Evolutionary conservation across 345 rosid species (phyloP).

Genomic region (Litchi chinensis): DNA sequence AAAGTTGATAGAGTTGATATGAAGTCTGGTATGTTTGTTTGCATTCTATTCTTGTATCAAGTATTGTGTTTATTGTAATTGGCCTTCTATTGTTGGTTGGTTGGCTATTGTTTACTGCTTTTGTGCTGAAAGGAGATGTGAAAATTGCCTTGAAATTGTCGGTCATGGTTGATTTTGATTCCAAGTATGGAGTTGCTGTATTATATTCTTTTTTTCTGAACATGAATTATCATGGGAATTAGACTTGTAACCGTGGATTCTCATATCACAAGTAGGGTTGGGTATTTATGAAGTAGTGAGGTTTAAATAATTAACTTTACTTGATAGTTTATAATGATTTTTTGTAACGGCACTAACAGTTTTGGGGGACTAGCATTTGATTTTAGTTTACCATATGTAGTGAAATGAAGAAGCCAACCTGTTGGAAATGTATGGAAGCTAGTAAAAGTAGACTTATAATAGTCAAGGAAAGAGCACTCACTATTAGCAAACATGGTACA

Average conservation of each 20-base stretch:
- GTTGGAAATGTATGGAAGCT: background rate
- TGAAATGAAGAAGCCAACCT: background rate
- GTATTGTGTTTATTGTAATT: background rate
- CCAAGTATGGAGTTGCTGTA: background rate
- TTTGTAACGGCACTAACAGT: background rate
- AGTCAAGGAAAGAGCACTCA: background rate
- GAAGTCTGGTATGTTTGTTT: conserved; percentile 79
- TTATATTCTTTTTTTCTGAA: background rate
- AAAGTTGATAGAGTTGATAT: conserved; percentile 88
- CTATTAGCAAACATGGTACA: background rate
- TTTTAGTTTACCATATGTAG: background rate
- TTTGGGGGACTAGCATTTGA: background rate
- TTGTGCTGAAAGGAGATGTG: background rate
- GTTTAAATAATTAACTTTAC: background rate
- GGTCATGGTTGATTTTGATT: background rate
- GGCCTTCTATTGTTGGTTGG: background rate
- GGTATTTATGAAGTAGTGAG: background rate
- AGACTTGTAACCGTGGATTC: background rate
- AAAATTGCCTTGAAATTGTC: background rate
- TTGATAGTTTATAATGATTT: background rate
- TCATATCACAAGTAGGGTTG: background rate
- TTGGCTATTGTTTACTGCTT: background rate
- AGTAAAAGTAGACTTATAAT: background rate
- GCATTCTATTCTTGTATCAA: background rate
- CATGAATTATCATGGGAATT: background rate